phyloP scores from a whole-genome alignment of 2,329 filamentous ascomycete species.

The Drechslerella coelobrocha region DNA sequence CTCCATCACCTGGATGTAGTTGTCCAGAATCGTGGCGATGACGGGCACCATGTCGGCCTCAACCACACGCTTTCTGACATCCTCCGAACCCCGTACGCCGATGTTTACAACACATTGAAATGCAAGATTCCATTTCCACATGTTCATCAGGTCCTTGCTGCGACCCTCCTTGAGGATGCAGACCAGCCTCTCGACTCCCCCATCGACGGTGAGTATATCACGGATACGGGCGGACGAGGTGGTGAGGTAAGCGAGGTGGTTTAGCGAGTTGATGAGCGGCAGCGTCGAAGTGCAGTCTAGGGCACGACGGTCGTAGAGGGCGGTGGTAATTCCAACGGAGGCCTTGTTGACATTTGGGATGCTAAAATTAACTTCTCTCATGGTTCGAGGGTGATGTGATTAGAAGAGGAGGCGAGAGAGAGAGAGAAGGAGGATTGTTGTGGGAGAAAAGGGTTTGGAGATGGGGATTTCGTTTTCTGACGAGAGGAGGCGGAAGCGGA shows the following conservation, averaged over 20 bases:
- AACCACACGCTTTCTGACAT: constrained; percentile 90
- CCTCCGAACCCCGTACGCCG: constrained; percentile 92
- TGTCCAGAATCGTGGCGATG: constrained; percentile 96
- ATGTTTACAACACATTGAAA: constrained; percentile 99
- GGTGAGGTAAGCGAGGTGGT: constrained; percentile 97
- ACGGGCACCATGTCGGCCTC: constrained; percentile 99
- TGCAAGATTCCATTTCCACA: constrained; percentile 99
- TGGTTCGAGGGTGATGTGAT: constrained; percentile 62
- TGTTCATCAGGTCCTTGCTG: constrained; percentile 98
- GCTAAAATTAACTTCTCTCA: constrained; percentile 99
- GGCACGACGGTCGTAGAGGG: constrained; percentile 94
- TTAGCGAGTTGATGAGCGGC: constrained; percentile 97
- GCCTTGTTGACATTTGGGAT: constrained; percentile 99
- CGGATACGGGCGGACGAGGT: constrained; percentile 96
- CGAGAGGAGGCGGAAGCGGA: neutral
- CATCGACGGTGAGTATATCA: constrained; percentile 97
- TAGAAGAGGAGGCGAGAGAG: neutral
- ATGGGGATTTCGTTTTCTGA: neutral
- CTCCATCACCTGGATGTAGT: constrained; percentile 96
- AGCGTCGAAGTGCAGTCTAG: constrained; percentile 98
- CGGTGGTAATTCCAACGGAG: constrained; percentile 96
- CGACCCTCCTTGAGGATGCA: constrained; percentile 97
- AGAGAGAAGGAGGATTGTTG: neutral
- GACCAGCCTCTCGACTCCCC: constrained; percentile 92
- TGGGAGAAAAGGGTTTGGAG: neutral